These are phyloP conservation scores for Hypocrella siamensis DNA, from an alignment of 2,329 filamentous ascomycete species.

Conservation along the genomic window DNA sequence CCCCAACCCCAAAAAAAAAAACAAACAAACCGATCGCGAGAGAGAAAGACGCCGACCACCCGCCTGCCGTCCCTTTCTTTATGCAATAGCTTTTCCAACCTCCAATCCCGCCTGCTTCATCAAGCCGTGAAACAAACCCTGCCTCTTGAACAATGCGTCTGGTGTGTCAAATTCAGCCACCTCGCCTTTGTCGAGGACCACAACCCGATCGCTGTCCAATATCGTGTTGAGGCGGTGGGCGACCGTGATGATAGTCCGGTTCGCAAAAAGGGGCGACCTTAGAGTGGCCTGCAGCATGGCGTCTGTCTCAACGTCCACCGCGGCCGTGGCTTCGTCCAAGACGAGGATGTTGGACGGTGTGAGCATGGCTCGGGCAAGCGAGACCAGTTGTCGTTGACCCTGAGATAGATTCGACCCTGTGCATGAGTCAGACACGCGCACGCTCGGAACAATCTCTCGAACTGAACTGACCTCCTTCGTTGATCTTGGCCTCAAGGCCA, in stretches of 20 bases:
- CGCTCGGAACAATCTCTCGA: no score
- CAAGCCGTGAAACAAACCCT: conserved; percentile 72
- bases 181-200: conserved; percentile 80
- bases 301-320: conserved; percentile 52
- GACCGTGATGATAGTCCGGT: conserved; percentile 95
- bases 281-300: conserved; percentile 49
- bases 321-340: conserved; percentile 87
- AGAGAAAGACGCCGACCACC: background rate
- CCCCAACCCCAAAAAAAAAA: no score
- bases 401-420: conserved; percentile 86
- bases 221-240: conserved; percentile 98
- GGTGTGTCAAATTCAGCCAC: conserved; percentile 92
- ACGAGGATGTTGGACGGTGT: conserved; percentile 96
- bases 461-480: conserved; percentile 91
- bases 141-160: conserved; percentile 54
- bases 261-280: conserved; percentile 55
- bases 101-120: conserved; percentile 79
- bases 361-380: conserved; percentile 80
- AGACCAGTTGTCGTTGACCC: conserved; percentile 87
- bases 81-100: conserved; percentile 24
- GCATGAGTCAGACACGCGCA: conserved; percentile 3
- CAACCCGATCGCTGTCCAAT: conserved; percentile 71
- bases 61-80: no score
- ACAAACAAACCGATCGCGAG: no score
- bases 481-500: conserved; percentile 74